These are phyloP conservation scores for Parachlorella kessleri DNA, from an alignment of 139 green algal genomes.

Conservation along the genomic window DNA sequence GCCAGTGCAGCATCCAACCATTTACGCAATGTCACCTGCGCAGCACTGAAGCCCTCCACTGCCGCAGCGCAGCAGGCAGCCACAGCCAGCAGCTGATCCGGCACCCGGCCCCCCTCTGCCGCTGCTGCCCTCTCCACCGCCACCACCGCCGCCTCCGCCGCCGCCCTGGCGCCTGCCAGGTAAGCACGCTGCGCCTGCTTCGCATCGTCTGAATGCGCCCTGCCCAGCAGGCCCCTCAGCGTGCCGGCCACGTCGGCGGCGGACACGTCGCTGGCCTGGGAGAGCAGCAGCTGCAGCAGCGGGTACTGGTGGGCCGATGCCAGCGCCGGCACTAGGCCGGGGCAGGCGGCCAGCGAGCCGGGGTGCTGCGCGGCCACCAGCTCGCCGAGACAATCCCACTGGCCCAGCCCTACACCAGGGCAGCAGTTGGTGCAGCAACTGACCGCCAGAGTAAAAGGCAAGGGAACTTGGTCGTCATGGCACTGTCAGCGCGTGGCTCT, in stretches of 20 bases:
- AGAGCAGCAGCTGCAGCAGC: slow-evolving; percentile 17
- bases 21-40: no score
- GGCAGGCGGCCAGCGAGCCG: slow-evolving; percentile 11
- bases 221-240: slow-evolving; percentile 15
- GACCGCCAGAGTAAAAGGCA: no score
- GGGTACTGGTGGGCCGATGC: slow-evolving; percentile 9
- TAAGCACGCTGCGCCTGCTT: slow-evolving; percentile 2
- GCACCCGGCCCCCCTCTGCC: no score
- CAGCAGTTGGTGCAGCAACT: not conserved
- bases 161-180: not conserved
- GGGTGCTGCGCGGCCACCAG: slow-evolving; percentile 24
- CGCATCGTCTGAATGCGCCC: not conserved
- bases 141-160: slow-evolving; percentile 2
- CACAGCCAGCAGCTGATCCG: not conserved
- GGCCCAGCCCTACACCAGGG: slow-evolving; percentile 13
- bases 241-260: slow-evolving; percentile 14
- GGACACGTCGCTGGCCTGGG: not conserved
- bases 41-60: slow-evolving; percentile 9
- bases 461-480: no score
- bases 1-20: no score
- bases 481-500: no score
- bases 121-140: slow-evolving; percentile 1
- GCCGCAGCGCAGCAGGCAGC: slow-evolving; percentile 14
- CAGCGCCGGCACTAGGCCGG: slow-evolving; percentile 16
- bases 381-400: slow-evolving; percentile 13